A percentile compares a stretch with the other conserved stretches of the same genome.
Evolutionary conservation across 441 rosid species (phyloP).

Genomic region (Adansonia grandidieri): DNA sequence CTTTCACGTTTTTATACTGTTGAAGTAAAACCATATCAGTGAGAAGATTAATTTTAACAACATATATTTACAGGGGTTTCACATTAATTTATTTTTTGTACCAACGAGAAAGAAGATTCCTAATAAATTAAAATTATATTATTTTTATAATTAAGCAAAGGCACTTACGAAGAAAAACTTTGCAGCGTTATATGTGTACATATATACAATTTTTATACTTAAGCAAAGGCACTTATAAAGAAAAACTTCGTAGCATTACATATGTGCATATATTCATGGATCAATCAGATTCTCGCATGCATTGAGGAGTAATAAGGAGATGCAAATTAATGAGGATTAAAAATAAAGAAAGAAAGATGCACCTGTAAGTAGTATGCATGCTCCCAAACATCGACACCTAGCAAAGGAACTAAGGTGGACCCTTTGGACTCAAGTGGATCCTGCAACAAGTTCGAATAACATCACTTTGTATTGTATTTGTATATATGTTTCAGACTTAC

Average conservation of each 20-base stretch:
- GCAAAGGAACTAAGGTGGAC: slow-evolving; percentile 66
- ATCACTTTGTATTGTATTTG: no score
- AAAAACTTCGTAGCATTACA: not conserved
- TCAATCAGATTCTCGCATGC: not conserved
- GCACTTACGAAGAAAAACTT: no score
- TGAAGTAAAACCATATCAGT: no score
- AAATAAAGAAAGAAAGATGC: slow-evolving; percentile 9
- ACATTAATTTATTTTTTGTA: not conserved
- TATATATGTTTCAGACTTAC: not conserved
- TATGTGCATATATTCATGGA: not conserved
- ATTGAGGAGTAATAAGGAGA: not conserved
- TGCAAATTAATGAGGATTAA: no score
- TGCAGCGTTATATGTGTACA: not conserved
- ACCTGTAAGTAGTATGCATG: slow-evolving; percentile 98
- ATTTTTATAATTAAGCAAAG: no score
- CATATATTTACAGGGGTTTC: no score
- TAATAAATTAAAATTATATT: no score
- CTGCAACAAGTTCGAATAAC: slow-evolving; percentile 21
- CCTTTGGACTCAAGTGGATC: slow-evolving; percentile 89
- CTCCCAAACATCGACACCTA: slow-evolving; percentile 97
- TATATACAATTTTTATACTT: no score
- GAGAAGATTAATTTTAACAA: no score
- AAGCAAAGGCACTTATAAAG: no score
- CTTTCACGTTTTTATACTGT: slow-evolving; percentile 85
- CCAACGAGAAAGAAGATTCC: no score